phyloP scores from a whole-genome alignment of 345 rosid genomes.

The Moricandia arvensis region DNA sequence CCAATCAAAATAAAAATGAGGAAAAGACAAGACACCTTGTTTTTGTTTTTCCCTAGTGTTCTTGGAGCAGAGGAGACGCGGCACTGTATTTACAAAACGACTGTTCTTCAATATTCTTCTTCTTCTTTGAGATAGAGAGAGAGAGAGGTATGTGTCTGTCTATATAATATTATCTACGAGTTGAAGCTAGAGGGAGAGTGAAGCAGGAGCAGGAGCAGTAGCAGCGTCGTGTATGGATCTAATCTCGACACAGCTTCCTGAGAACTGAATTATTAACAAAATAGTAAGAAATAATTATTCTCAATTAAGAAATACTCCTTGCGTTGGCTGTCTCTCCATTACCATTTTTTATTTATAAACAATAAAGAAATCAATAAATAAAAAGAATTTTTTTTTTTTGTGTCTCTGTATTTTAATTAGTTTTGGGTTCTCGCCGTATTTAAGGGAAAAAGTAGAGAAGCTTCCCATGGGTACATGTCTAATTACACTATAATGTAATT shows the following conservation, averaged over 20 bases:
- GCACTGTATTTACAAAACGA: constrained; percentile 14
- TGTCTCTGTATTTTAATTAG: neutral
- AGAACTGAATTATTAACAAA: constrained; percentile 14
- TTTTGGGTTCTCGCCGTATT: neutral
- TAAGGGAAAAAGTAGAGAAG: neutral
- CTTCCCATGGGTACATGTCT: neutral
- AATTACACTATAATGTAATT: neutral
- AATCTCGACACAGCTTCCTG: constrained; percentile 49
- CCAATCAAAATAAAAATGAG: constrained; percentile 16
- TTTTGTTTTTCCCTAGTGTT: constrained; percentile 17
- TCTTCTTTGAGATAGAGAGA: neutral
- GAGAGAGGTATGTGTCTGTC: neutral
- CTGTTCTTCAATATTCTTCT: neutral
- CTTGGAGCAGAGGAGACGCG: neutral
- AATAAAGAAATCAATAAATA: too few species aligned
- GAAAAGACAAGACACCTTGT: neutral
- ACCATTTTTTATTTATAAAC: neutral
- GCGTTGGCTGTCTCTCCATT: neutral
- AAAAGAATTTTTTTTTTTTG: too few species aligned
- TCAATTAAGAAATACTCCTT: neutral
- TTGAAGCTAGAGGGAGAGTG: neutral
- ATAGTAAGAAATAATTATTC: neutral
- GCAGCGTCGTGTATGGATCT: constrained; percentile 44
- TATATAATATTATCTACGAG: neutral
- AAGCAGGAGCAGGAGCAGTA: constrained; percentile 18